These are phyloP conservation scores for Metschnikowia chrysomelidarum DNA, from an alignment of 805 yeast genomes.

Conservation along the genomic window DNA sequence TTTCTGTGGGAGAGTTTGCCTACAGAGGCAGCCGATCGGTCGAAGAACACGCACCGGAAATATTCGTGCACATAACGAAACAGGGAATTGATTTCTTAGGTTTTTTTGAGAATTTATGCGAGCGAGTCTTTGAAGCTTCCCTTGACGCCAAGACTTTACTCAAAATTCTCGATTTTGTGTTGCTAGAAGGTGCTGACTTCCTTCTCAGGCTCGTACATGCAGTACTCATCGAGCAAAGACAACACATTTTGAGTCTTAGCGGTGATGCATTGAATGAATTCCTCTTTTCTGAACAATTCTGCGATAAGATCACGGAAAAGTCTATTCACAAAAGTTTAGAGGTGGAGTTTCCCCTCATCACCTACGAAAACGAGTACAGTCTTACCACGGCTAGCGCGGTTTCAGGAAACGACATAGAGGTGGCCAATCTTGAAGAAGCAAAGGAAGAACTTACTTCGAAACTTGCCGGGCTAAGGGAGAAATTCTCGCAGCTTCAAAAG, in stretches of 20 bases:
- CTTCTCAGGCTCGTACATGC: constrained; percentile 29
- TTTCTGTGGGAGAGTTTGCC: constrained; percentile 27
- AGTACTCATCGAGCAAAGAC: constrained; percentile 19
- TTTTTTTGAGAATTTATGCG: constrained; percentile 19
- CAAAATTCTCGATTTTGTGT: constrained; percentile 32
- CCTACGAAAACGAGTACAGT: constrained; percentile 20
- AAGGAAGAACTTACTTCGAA: constrained; percentile 31
- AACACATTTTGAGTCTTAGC: constrained; percentile 17
- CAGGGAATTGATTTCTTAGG: constrained; percentile 34
- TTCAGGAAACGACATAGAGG: constrained; percentile 37
- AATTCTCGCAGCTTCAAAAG: constrained; percentile 28
- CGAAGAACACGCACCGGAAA: constrained; percentile 30
- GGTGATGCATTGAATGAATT: constrained; percentile 23
- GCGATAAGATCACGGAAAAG: background rate
- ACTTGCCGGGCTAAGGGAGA: constrained; percentile 26
- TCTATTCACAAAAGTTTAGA: constrained; percentile 5
- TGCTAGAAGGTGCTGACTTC: constrained; percentile 41
- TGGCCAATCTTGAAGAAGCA: constrained; percentile 37
- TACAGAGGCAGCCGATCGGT: constrained; percentile 36
- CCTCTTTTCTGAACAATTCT: constrained; percentile 7
- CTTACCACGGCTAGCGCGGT: constrained; percentile 38
- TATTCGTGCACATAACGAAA: constrained; percentile 32
- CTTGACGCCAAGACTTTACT: constrained; percentile 3
- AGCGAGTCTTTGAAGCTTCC: background rate
- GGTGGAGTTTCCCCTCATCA: constrained; percentile 15